Percentiles rank a stretch among this genome's conserved stretches.
Conservation (phyloP, 345 rosid genomes). For the Lepidium aucheri region DNA sequence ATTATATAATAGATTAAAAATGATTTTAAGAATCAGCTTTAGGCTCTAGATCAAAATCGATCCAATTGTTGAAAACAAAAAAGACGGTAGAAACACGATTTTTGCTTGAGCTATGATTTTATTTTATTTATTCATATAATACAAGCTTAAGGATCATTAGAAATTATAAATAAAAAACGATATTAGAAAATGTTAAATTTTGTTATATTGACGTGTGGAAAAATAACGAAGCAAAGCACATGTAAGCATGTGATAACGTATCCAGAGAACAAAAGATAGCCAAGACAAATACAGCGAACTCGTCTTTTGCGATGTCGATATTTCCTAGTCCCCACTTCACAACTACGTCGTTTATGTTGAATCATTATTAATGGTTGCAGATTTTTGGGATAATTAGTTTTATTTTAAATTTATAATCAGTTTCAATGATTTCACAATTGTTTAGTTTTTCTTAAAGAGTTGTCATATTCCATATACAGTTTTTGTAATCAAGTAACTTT, state of each 20-base stretch:
- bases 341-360: slow-evolving; percentile 1
- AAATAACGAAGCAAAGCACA: slow-evolving; percentile 25
- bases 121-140: background rate
- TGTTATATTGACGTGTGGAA: slow-evolving; percentile 13
- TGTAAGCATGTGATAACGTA: slow-evolving; percentile 28
- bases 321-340: slow-evolving; percentile 16
- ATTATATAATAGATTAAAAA: no score
- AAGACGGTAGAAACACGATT: slow-evolving; percentile 3
- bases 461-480: background rate
- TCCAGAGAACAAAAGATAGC: background rate
- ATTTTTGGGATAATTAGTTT: no score
- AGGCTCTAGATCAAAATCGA: no score
- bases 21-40: no score
- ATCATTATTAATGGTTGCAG: background rate
- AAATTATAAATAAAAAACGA: background rate
- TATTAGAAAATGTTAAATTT: no score
- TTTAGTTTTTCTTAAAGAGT: background rate
- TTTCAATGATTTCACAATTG: background rate
- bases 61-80: no score
- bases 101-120: background rate
- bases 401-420: no score
- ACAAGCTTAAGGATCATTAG: background rate
- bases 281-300: slow-evolving; percentile 25
- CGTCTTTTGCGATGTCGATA: slow-evolving; percentile 9
- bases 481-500: background rate